Conservation (phyloP, 2,329 filamentous ascomycete species). For the Calonectria crousiana region DNA sequence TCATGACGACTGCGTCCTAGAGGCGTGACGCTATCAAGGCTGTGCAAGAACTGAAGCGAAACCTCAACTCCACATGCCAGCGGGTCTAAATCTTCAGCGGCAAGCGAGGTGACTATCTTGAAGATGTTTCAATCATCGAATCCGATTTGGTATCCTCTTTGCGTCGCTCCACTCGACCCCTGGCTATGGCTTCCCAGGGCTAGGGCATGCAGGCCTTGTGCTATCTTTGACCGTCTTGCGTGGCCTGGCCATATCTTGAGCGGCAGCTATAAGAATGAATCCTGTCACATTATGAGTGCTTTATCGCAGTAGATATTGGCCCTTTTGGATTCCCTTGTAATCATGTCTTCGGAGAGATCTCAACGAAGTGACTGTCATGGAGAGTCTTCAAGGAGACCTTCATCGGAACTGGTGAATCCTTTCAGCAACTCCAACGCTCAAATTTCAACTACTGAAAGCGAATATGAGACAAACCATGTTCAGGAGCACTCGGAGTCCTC, state of each 20-base stretch:
- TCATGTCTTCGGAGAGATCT: not conserved
- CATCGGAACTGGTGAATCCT: not conserved
- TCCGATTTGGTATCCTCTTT: not conserved
- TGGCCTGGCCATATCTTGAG: not conserved
- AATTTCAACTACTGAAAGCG: not conserved
- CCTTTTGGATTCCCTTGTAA: not conserved
- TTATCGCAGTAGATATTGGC: not conserved
- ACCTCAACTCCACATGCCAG: not conserved
- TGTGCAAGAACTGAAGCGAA: not conserved
- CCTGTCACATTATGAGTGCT: not conserved
- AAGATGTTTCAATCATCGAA: not conserved
- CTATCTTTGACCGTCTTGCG: constrained; percentile 1
- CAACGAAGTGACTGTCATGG: not conserved
- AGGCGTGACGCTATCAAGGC: not conserved
- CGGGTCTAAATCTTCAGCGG: not conserved
- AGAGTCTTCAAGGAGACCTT: not conserved
- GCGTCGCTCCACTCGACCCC: not conserved
- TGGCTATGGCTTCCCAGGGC: not conserved
- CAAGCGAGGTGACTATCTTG: not conserved
- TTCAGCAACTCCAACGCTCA: constrained; percentile 9
- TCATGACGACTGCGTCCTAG: not conserved
- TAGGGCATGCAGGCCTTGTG: not conserved
- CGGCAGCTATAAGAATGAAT: not conserved
- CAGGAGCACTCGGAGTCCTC: not conserved
- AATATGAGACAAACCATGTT: not conserved